Evolutionary conservation across 352 stramenopile species (phyloP), one percentile per base, ranked within the genome.

Genomic region (Phytophthora quininea): DNA sequence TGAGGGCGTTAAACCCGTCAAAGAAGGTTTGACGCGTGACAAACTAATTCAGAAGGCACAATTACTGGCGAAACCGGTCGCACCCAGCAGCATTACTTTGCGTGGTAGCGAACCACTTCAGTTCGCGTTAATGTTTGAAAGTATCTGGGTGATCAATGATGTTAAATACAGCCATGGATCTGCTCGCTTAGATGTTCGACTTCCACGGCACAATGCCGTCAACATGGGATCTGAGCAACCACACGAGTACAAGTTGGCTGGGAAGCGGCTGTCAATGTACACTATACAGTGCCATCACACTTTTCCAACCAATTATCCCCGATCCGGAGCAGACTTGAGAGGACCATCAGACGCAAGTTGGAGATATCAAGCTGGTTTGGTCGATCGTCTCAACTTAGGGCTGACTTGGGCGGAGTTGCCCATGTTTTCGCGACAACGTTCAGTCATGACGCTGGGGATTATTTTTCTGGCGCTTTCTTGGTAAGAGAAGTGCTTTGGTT

Each of bases 401-500:
- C 69, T 50, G 57, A 73, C 30, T 71, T 70, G 8, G 58, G 51
- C 12, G 54, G 64, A 27, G 58, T 71, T 33, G 58, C 71, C 12
- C 72, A 77, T 19, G 40, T 80, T 9, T 82, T 84, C 42, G 52
- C 77, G 19, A 53, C 76, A 3, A 9, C 57, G 74, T 53, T 42
- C 63, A 8, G 37, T 58, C 10, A 24, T 24, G 64, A 82, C 52
- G 27, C 51, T 1, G 66, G 10, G 10, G 32, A 62, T 9, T 67
- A 63, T 31, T 79, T 78, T 40, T 63, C 54, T n/a, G 56, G 29
- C 38, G 62, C 51, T 4, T 61, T 69, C 32, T n/a, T 86, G 69
- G 77, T 86, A 79, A 38, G 64, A 24, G 19, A 24, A 24, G 19
- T 24, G 19, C 19, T 51, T 14, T 29, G 43, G 9, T n/a, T n/a